Evolutionary conservation across 805 yeast genomes (phyloP).

Genomic region (Candida awuae): DNA sequence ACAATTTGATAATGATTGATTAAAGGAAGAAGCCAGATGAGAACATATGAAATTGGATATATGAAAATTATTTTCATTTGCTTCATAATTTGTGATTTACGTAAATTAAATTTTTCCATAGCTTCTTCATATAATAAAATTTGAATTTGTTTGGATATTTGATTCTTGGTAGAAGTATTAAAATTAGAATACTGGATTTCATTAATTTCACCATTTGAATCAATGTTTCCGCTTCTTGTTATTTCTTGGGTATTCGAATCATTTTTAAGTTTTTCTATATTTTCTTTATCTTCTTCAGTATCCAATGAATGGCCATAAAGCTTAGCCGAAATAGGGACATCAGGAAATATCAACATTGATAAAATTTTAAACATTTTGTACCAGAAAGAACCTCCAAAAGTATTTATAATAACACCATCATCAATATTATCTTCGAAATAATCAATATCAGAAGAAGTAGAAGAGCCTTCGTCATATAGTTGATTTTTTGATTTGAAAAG

Average conservation of each 20-base stretch:
- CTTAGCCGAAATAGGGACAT: conserved; percentile 25
- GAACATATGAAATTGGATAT: conserved; percentile 75
- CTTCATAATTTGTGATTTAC: conserved; percentile 60
- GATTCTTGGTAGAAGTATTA: conserved; percentile 3
- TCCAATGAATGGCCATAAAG: conserved; percentile 24
- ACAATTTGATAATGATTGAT: conserved; percentile 46
- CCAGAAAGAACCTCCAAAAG: conserved; percentile 26
- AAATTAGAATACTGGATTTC: background rate
- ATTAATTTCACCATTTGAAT: background rate
- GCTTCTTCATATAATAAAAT: conserved; percentile 47
- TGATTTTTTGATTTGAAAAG: too few relatives aligned
- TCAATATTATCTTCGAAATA: background rate
- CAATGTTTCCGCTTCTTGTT: background rate
- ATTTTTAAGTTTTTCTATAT: conserved; percentile 19
- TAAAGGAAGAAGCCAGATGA: conserved; percentile 78
- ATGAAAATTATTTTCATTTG: conserved; percentile 76
- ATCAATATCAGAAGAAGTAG: background rate
- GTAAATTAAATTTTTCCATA: conserved; percentile 49
- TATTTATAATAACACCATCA: conserved; percentile 8
- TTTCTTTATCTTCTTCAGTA: conserved; percentile 22
- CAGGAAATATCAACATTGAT: conserved; percentile 27
- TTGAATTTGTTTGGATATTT: conserved; percentile 27
- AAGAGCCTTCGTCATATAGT: conserved; percentile 8
- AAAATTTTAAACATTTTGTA: conserved; percentile 23
- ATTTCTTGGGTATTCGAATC: conserved; percentile 5